Percentiles rank a stretch among this genome's conserved stretches.
Conservation (phyloP, 2,329 filamentous ascomycete genomes). For the Calonectria pseudoturangicola region DNA sequence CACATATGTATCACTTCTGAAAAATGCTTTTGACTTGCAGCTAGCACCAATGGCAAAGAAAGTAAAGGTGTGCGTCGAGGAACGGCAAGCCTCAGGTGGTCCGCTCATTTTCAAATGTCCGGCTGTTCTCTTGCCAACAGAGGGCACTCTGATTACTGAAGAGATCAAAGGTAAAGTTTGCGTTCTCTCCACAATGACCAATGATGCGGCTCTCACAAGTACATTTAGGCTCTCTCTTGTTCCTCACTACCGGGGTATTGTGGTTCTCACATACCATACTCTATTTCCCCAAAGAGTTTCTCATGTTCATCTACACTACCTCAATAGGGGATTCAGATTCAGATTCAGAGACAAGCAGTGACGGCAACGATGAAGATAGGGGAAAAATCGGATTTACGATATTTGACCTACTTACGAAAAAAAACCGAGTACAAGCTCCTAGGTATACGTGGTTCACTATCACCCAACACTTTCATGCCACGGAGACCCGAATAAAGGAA, state of each 20-base stretch:
- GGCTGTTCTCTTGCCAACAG: neutral
- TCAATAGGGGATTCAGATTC: neutral
- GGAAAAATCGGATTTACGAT: neutral
- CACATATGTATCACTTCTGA: neutral
- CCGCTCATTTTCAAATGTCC: neutral
- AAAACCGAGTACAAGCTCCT: no score
- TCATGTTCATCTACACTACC: neutral
- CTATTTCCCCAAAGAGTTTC: neutral
- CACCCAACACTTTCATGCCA: neutral
- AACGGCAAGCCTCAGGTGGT: neutral
- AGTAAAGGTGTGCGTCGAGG: constrained; percentile 1
- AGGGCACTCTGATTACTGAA: neutral
- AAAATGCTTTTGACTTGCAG: neutral
- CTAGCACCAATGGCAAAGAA: neutral
- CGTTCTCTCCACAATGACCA: fast-evolving
- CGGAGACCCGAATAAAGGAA: neutral
- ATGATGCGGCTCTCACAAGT: neutral
- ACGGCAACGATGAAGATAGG: no score
- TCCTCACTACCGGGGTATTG: neutral
- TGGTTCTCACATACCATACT: constrained; percentile 13
- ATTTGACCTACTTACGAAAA: neutral
- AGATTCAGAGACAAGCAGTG: neutral
- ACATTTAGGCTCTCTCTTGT: neutral
- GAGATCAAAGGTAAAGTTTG: neutral
- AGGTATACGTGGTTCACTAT: neutral